phyloP scores from a whole-genome alignment of 495 filamentous ascomycete species.

The Apodospora peruviana region DNA sequence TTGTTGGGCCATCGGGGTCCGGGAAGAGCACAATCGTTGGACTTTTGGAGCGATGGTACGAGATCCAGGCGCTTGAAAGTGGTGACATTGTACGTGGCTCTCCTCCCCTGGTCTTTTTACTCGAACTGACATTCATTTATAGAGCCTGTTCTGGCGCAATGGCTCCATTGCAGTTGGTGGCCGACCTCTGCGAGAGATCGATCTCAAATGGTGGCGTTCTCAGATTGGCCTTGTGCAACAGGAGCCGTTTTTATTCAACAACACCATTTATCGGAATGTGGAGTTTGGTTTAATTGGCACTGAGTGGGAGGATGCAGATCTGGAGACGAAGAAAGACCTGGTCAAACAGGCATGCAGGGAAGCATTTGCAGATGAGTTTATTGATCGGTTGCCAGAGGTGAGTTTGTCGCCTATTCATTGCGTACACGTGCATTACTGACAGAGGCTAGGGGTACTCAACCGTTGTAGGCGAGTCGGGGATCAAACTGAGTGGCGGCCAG shows the following conservation, averaged over 20 bases:
- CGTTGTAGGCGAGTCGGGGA: conserved; percentile 50
- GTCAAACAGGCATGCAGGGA: conserved; percentile 57
- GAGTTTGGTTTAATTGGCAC: conserved; percentile 60
- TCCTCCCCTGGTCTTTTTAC: not conserved
- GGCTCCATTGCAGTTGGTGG: conserved; percentile 48
- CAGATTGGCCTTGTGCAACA: conserved; percentile 66
- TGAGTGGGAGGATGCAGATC: conserved; percentile 47
- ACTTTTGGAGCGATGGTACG: conserved; percentile 61
- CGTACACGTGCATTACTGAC: not conserved
- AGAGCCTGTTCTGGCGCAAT: conserved; percentile 39
- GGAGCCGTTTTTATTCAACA: conserved; percentile 67
- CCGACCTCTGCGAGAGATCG: conserved; percentile 45
- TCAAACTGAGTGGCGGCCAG: conserved; percentile 58
- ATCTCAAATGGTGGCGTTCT: conserved; percentile 58
- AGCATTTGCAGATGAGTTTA: conserved; percentile 58
- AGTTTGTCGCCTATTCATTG: not conserved
- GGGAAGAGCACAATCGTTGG: conserved; percentile 66
- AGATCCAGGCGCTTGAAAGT: conserved; percentile 44
- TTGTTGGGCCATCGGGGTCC: conserved; percentile 73
- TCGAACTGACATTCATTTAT: not conserved
- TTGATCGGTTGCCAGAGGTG: conserved; percentile 50
- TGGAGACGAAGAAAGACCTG: conserved; percentile 45
- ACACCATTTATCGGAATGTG: conserved; percentile 62
- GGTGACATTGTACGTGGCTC: conserved; percentile 35
- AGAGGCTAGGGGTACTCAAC: conserved; percentile 54